Percentiles rank a stretch among this genome's conserved stretches.
Evolutionary conservation across 495 filamentous ascomycete species (phyloP).

Genomic region (Lasiosphaeriaceae sp.): DNA sequence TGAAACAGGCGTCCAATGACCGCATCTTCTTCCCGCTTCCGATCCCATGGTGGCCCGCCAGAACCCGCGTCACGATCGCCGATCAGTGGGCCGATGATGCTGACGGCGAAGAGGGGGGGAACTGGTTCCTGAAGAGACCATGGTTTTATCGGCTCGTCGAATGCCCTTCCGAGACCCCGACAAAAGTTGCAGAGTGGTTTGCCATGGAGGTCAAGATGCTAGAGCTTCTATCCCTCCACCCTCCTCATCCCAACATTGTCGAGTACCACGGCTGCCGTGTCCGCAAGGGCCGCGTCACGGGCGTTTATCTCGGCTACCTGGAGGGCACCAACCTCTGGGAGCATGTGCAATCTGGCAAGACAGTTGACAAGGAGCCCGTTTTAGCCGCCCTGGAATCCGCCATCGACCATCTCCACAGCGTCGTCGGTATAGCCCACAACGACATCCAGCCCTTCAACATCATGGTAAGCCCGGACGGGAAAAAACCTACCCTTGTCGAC

Average conservation of each 20-base stretch:
- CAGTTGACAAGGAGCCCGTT: neutral
- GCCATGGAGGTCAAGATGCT: neutral
- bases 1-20: neutral
- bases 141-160: neutral
- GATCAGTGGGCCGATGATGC: neutral
- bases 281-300: conserved; percentile 1
- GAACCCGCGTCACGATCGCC: neutral
- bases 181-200: too few species aligned
- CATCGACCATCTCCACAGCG: neutral
- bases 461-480: neutral
- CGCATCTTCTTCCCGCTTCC: conserved; percentile 7
- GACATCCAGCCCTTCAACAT: conserved; percentile 1
- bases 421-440: conserved; percentile 1
- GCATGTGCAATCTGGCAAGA: neutral
- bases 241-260: neutral
- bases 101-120: neutral
- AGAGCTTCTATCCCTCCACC: neutral
- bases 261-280: conserved; percentile 1
- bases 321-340: neutral
- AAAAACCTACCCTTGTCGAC: neutral
- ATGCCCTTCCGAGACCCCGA: too few species aligned
- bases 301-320: neutral
- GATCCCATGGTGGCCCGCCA: neutral
- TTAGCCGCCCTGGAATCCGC: neutral
- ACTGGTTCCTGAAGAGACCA: neutral